These are phyloP conservation scores for Nitzschia sp. DNA, from an alignment of 108 stramenopile genomes.

Conservation along the genomic window DNA sequence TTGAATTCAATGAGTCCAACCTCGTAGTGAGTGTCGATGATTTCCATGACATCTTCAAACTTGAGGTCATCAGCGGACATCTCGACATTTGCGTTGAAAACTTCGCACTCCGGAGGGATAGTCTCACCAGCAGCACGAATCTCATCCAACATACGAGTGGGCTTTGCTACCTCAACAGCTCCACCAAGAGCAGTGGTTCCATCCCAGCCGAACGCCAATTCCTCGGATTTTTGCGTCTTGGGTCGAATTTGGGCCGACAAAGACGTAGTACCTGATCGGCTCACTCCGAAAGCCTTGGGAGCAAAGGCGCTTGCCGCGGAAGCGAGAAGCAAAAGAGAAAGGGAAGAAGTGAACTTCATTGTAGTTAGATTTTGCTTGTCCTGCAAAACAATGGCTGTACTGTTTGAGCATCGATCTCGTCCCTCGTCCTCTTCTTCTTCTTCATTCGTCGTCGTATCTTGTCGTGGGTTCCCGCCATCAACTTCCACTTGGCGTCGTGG, in stretches of 20 bases:
- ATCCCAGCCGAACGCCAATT: slow-evolving; percentile 77
- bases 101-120: slow-evolving; percentile 72
- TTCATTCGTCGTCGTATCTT: not conserved
- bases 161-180: slow-evolving; percentile 72
- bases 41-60: slow-evolving; percentile 81
- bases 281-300: slow-evolving; percentile 31
- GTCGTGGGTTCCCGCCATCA: no score
- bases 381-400: no score
- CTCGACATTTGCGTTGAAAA: slow-evolving; percentile 84
- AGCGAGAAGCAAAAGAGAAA: slow-evolving; percentile 11
- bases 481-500: not conserved
- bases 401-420: no score
- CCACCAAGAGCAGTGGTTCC: slow-evolving; percentile 84
- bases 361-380: not conserved
- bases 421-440: no score
- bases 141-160: slow-evolving; percentile 80
- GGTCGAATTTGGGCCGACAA: slow-evolving; percentile 74
- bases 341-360: slow-evolving; percentile 41
- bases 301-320: slow-evolving; percentile 23
- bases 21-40: slow-evolving; percentile 83
- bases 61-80: slow-evolving; percentile 71
- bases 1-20: slow-evolving; percentile 75
- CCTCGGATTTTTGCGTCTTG: slow-evolving; percentile 62
- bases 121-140: slow-evolving; percentile 84
- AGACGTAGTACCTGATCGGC: not conserved